Conservation (phyloP, 1,284 basidiomycete species). For the Phellopilus nigrolimitatus region DNA sequence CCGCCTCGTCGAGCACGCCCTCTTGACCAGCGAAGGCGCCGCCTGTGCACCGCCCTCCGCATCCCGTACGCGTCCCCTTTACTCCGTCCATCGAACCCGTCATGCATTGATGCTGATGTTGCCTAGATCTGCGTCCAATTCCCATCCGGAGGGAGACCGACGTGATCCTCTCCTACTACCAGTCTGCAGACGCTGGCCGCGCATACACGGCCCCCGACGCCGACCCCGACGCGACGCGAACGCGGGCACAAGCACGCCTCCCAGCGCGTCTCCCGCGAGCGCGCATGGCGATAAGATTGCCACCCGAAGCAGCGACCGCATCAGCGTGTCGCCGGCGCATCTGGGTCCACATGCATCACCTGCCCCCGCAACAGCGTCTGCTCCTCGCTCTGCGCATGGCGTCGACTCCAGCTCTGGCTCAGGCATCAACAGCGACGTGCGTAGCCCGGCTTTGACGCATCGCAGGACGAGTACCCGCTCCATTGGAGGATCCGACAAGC, state of each 20-base stretch:
- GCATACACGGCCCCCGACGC: background rate
- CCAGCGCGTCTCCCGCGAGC: too few species aligned
- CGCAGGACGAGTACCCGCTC: conserved; percentile 47
- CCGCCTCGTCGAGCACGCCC: too few species aligned
- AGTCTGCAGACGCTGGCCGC: conserved; percentile 27
- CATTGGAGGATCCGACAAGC: conserved; percentile 55
- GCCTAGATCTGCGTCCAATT: conserved; percentile 18
- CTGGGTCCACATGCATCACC: too few species aligned
- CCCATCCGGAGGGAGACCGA: conserved; percentile 27
- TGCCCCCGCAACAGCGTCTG: background rate
- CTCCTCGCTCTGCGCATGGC: background rate
- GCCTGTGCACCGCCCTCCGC: too few species aligned
- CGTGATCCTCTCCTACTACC: conserved; percentile 35
- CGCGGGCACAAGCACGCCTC: background rate
- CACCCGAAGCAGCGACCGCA: background rate
- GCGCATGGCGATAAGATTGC: background rate
- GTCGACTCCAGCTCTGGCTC: background rate
- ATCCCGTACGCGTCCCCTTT: too few species aligned
- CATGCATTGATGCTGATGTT: background rate
- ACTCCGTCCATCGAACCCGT: too few species aligned
- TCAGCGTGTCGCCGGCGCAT: too few species aligned
- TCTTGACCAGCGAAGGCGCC: too few species aligned
- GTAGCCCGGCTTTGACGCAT: conserved; percentile 1
- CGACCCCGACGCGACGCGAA: background rate
- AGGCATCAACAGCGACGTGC: background rate